Evolutionary conservation across 148 eudicot genomes (phyloP), one percentile per base, ranked within the genome.

Genomic region (Suaeda aralocaspica): DNA sequence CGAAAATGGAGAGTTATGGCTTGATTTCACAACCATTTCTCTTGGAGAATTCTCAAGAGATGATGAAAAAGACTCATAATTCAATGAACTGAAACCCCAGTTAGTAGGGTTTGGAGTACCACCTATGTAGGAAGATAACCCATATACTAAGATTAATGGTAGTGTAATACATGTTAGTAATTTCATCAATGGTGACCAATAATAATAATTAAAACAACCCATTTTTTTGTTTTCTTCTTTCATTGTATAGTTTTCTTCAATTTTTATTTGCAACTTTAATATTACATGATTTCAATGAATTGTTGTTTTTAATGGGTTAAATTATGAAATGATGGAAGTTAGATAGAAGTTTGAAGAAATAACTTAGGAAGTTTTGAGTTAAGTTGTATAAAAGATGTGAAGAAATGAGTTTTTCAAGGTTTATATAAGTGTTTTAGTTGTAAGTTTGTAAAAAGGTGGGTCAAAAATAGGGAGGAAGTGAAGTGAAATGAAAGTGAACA

Each of bases 121-220:
- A 46, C 64, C 28, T 11, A 75, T 29, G 2, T 39, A 63, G 5
- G 68, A 79, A 60, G 81, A 36, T 52, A 88, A 46, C 55, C 66
- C 77, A 36, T 57, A 80, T 2, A 80, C 69, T 65, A 78, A 57
- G 44, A 85, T n/a, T n/a, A 89, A 67, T 46, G 84, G 81, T 28
- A 80, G 63, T 68, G 79, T 30, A 4, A 82, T 49, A 5, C 59
- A 66, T 55, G 73, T 33, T 29, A 83, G 21, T 2, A 86, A 59
- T 79, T 77, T 86, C 28, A 76, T 16, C 4, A 82, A 70, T 45
- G 67, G 72, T 61, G 78, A 70, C 28, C 66, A 74, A 52, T 60
- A 75, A 18, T 73, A 75, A n/a, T n/a, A n/a, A n/a, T n/a, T n/a
- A n/a, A n/a, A n/a, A n/a, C n/a, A n/a, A 72, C 74, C 64, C 76